Base-by-base conservation (phyloP, 1,284 basidiomycete genomes). In the Leccinum pachyderme region DNA sequence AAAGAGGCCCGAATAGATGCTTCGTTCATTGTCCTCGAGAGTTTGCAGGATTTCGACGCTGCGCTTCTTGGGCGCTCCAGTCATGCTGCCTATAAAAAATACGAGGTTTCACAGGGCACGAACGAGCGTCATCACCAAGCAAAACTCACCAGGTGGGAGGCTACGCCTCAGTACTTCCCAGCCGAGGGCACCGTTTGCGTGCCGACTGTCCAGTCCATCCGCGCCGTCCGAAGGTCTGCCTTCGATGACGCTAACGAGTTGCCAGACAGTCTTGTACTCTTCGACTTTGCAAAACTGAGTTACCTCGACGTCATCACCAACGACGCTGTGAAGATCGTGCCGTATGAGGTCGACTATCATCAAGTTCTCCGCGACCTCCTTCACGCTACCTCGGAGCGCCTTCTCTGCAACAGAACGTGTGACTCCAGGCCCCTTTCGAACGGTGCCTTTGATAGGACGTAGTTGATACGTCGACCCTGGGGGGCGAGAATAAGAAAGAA, bases 341-440 rank as follows among this genome's bases (percentile, higher is more conserved):
- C 95, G 84, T 64, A 98, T 98, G 41, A 98, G 81, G 68, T 98
- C 96, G 24, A 98, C 96, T 61, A 99, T 98, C 96, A 99, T 98
- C 52, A 98, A 75, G 69, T 99, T 99, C 75, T 98, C 96, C 0
- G 95, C 96, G 2, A 96, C 85, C 71, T 99, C 96, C 72, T 98
- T 99, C 43, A 78, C 76, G 68, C 92, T 95, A 5, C 84, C 85
- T 24, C 81, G 77, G 31, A 99, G 75, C 2, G 80, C 72, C 63
- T 81, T 62, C 64, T 88, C 85, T 8, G 89, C 89, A 35, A 81
- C 75, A 32, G 78, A 79, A 9, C 86, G 83, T 24, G 81, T 85
- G 52, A 88, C 75, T 13, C 76, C 78, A 13, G 81, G 81, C 5
- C 74, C 80, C 68, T 90, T 91, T 49, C 82, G 82, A 25, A 91